A percentile compares a stretch with the other conserved stretches of the same genome.
Evolutionary conservation across 352 stramenopile genomes (phyloP).

Genomic region (Globisporangium iwayamae): DNA sequence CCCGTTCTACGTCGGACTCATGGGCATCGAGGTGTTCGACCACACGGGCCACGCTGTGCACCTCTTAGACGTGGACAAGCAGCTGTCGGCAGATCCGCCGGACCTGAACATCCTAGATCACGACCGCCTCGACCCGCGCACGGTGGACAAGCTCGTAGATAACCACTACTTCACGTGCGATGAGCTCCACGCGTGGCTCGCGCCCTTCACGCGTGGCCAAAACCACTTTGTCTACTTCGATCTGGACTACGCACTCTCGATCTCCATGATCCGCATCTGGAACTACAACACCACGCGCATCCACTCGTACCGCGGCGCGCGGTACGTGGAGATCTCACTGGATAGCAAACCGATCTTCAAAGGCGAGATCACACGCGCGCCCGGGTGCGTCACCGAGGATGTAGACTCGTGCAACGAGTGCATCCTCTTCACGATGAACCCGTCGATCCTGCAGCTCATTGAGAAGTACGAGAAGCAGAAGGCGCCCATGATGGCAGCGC

Average conservation of each 20-base stretch:
- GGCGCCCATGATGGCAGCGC: not conserved
- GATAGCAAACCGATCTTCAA: constrained; percentile 73
- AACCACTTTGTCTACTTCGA: constrained; percentile 82
- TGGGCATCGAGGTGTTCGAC: constrained; percentile 89
- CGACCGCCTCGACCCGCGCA: constrained; percentile 69
- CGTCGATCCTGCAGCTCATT: constrained; percentile 70
- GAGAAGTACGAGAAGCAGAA: constrained; percentile 76
- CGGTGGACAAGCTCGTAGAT: constrained; percentile 88
- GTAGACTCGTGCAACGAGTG: constrained; percentile 69
- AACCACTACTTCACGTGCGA: constrained; percentile 84
- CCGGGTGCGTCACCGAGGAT: constrained; percentile 56
- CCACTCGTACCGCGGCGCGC: constrained; percentile 65
- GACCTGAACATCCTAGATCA: constrained; percentile 85
- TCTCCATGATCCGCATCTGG: constrained; percentile 86
- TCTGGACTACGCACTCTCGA: constrained; percentile 66
- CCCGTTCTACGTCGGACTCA: constrained; percentile 89
- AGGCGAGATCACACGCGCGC: constrained; percentile 68
- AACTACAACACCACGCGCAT: constrained; percentile 88
- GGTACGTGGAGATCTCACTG: constrained; percentile 61
- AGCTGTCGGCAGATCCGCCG: constrained; percentile 71
- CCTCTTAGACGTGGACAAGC: constrained; percentile 57
- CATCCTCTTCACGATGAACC: constrained; percentile 82
- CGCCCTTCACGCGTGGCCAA: constrained; percentile 69
- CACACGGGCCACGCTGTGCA: constrained; percentile 63
- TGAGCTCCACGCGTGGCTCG: constrained; percentile 87